These are phyloP conservation scores for Arabidopsis hybrid DNA, from an alignment of 441 rosid genomes.

Conservation along the genomic window DNA sequence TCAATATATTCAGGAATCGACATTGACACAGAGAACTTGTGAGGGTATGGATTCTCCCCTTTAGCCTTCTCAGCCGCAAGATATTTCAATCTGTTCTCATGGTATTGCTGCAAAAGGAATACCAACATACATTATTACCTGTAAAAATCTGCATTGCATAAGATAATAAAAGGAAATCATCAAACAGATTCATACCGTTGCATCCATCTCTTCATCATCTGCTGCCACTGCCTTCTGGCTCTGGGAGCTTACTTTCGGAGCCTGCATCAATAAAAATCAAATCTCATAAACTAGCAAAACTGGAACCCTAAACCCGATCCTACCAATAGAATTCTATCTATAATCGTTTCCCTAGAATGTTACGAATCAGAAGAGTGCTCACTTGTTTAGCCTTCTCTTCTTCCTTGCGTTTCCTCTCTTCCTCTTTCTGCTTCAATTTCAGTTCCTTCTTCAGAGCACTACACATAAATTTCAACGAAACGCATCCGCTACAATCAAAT, in stretches of 20 bases:
- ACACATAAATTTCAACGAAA: neutral
- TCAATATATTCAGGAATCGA: conserved; percentile 61
- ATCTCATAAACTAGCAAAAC: neutral
- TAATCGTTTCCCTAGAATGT: neutral
- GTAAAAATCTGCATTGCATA: conserved; percentile 4
- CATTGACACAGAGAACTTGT: conserved; percentile 61
- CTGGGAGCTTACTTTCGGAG: conserved; percentile 47
- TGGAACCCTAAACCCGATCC: neutral
- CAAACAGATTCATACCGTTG: conserved; percentile 57
- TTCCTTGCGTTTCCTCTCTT: conserved; percentile 60
- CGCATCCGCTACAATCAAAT: neutral
- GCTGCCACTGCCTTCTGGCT: conserved; percentile 55
- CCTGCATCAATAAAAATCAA: conserved; percentile 10
- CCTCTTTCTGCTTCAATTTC: conserved; percentile 61
- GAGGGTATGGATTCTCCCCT: conserved; percentile 80
- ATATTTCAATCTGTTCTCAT: conserved; percentile 69
- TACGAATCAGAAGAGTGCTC: conserved; percentile 6
- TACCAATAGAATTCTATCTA: conserved; percentile 7
- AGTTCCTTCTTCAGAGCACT: conserved; percentile 46
- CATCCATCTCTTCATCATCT: conserved; percentile 86
- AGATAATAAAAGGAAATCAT: neutral
- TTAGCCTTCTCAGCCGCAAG: conserved; percentile 64
- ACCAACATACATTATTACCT: conserved; percentile 1
- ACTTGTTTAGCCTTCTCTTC: conserved; percentile 76
- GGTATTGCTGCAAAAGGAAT: conserved; percentile 69